Evolutionary conservation across 441 rosid species (phyloP), one percentile per base, ranked within the genome.

Genomic region (Bocquillonia castaneifolia): DNA sequence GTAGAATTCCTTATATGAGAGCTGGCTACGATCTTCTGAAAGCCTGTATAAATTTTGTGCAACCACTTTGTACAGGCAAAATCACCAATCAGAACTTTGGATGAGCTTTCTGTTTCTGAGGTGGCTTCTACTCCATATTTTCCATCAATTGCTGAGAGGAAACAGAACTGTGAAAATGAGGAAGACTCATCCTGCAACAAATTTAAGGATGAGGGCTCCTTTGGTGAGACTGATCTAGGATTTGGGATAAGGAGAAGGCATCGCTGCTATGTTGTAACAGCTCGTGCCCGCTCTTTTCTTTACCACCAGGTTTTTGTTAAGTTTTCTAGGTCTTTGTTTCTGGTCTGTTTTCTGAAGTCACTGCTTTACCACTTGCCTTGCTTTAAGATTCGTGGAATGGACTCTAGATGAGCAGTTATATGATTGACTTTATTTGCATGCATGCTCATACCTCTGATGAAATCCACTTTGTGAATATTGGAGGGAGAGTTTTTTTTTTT

Each of bases 51-150:
- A n/a, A 32, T 31, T 42, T 36, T 45, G 39, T 44, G 20, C 36
- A 47, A n/a, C 39, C 22, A n/a, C 34, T 57, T 22, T 1, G 44
- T 79, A 42, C 75, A 91, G 97, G 97, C 97, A 71, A 84, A 80
- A 52, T 91, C 97, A 39, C 96, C 99, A 18, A 61, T 87, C 76
- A 84, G 89, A 83, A 84, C 86, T 61, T 80, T 94, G 68, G 97
- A 88, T 50, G 97, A 94, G 74, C 83, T 94, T 63, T 75, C 72
- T 72, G 91, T 90, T 70, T 74, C 72, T 48, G 96, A 88, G 80
- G 90, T 85, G 72, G 80, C 80, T 68, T 72, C 90, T 48, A 81
- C 86, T 72, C 90, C 89, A n/a, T 83, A 80, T 83, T 88, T 89
- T 73, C 92, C 96, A 32, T 84, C 93, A 60, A 59, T 69, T 53